These are phyloP conservation scores for Quercus wislizeni DNA, from an alignment of 306 rosid species.

Conservation along the genomic window DNA sequence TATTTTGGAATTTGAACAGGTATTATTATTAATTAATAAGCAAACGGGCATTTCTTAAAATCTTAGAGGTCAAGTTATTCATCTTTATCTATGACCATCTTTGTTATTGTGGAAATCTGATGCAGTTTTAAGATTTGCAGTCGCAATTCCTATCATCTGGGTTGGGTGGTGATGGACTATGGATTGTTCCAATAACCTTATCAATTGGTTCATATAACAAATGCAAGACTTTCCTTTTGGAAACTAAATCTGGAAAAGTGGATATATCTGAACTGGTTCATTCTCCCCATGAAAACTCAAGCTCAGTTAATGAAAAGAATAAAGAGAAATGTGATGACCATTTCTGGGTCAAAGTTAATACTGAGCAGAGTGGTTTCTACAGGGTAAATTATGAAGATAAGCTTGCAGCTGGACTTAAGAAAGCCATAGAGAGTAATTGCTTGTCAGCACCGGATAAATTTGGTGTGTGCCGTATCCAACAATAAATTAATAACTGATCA, in stretches of 20 bases:
- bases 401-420: slow-evolving; percentile 46
- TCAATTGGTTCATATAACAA: slow-evolving; percentile 44
- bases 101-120: slow-evolving; percentile 8
- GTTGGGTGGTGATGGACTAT: slow-evolving; percentile 35
- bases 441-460: slow-evolving; percentile 50
- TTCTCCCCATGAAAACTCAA: slow-evolving; percentile 18
- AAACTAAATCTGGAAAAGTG: slow-evolving; percentile 32
- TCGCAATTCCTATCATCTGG: slow-evolving; percentile 51
- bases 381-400: slow-evolving; percentile 55
- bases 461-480: slow-evolving; percentile 29
- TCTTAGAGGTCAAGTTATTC: background rate
- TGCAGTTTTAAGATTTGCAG: slow-evolving; percentile 34
- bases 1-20: slow-evolving; percentile 55
- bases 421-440: slow-evolving; percentile 42
- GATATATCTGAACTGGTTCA: slow-evolving; percentile 40
- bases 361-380: slow-evolving; percentile 56
- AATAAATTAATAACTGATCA: slow-evolving; percentile 7
- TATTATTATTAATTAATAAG: slow-evolving; percentile 17
- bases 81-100: background rate
- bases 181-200: slow-evolving; percentile 61
- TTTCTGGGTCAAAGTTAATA: background rate
- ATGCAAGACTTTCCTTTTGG: slow-evolving; percentile 42
- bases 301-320: slow-evolving; percentile 15
- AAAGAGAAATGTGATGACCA: slow-evolving; percentile 24
- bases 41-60: background rate